phyloP scores from a whole-genome alignment of 129 eudicot species.

The Chrysanthemum lavandulifolium region DNA sequence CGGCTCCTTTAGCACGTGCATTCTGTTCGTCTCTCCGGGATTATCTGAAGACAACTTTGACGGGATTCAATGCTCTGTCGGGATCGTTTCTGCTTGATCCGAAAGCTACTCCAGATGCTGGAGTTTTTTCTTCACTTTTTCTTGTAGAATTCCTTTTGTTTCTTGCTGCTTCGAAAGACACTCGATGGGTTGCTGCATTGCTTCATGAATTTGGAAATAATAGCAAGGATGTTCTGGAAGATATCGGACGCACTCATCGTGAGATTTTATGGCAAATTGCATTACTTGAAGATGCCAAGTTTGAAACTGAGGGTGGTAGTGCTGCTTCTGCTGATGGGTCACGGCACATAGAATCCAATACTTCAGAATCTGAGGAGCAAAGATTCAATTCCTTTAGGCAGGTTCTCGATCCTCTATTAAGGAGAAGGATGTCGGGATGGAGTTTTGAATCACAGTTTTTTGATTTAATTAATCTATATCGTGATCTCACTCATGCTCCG shows the following conservation, averaged over 20 bases:
- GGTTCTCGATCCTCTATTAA: conserved; percentile 77
- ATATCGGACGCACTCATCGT: conserved; percentile 80
- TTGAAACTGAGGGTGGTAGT: conserved; percentile 48
- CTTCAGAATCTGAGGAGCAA: conserved; percentile 71
- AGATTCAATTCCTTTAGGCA: conserved; percentile 81
- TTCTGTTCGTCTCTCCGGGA: conserved; percentile 83
- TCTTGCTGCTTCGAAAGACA: conserved; percentile 94
- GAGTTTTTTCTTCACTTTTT: conserved; percentile 77
- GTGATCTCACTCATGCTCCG: conserved; percentile 75
- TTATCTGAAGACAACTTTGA: conserved; percentile 66
- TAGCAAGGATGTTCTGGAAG: conserved; percentile 81
- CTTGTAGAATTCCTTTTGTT: conserved; percentile 85
- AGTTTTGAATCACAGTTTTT: conserved; percentile 91
- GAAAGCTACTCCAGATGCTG: conserved; percentile 49
- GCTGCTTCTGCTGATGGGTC: conserved; percentile 42
- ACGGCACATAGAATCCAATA: conserved; percentile 36
- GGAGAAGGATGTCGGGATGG: conserved; percentile 94
- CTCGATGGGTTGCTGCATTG: conserved; percentile 82
- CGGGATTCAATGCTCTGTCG: conserved; percentile 43
- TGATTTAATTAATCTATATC: conserved; percentile 71
- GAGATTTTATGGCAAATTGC: conserved; percentile 94
- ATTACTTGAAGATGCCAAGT: conserved; percentile 73
- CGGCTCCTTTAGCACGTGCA: conserved; percentile 89
- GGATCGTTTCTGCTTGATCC: conserved; percentile 90
- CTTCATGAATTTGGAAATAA: conserved; percentile 86